Evolutionary conservation across 2,329 filamentous ascomycete genomes (phyloP), one percentile per base, ranked within the genome.

Genomic region (Aaosphaeria arxii): DNA sequence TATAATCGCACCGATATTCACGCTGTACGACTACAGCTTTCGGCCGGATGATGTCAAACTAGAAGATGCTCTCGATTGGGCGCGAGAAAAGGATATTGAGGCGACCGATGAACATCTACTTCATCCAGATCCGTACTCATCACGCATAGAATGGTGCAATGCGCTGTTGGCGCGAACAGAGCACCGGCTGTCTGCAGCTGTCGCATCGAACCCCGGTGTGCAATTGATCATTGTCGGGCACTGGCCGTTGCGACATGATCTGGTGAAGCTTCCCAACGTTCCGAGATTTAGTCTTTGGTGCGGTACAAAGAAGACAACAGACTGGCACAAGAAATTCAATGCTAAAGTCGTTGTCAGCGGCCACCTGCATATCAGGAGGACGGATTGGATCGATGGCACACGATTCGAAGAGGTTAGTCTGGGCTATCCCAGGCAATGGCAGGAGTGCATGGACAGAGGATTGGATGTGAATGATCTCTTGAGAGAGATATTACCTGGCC

Each of bases 11-110:
- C 80, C 77, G 31, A 74, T 81, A 43, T 83, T 83, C 69, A 82
- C 80, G 1, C 68, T 83, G 11, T 83, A 83, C 69, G 80, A 83
- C 64, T 83, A 83, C 64, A 78, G 72, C 51, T 83, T 82, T 62
- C 71, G 79, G 0, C 80, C 80, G 0, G 68, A 62, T 2, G 56
- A 78, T 41, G 72, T 83, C 6, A 64, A 69, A 29, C 64, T 76
- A 35, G 78, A 78, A 48, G 63, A 70, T 17, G 79, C 78, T 3
- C 51, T 77, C 6, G 69, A 66, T 2, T 77, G 74, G 74, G 74
- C 74, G 2, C 57, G 67, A 48, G 74, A 76, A 45, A 62, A 74
- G 47, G 67, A 71, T 40, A 74, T 76, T 36, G 67, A 71, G 51
- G 73, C 74, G 4, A 76, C 73, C 0, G 74, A 77, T 48, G 74